Base-by-base conservation (phyloP, 108 stramenopile genomes). In the Cyclotella distinguenda region DNA sequence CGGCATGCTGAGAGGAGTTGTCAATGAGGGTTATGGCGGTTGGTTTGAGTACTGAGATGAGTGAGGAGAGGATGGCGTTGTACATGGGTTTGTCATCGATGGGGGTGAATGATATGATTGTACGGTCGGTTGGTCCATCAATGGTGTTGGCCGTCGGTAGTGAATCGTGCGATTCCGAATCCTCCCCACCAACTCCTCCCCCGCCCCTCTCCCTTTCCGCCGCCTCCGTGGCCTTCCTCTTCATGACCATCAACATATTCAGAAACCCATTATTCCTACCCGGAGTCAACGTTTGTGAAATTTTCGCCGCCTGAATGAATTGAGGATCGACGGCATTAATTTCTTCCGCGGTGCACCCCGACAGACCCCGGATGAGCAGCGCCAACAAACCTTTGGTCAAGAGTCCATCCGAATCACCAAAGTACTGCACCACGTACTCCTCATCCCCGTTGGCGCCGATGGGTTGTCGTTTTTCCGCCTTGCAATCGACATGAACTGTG, bases 221-320 rank as follows among this genome's bases (percentile, higher is more conserved):
- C 4, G 65, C 80, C 46, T 73, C 68, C 11, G 38, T 4, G 0
- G 93, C 93, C 76, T 93, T 88, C 35, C 62, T 64, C 78, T 98
- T 97, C 89, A 98, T 96, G 15, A 82, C 78, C 2, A 56, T 59
- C 28, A 98, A 61, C 98, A 98, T 98, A 77, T 98, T 98, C 26
- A 98, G 78, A 68, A 98, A 98, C 35, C 98, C 98, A 81, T 98
- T 98, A 78, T 98, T 98, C 43, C 98, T 77, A 15, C 97, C 95
- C 21, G 86, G 94, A 28, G 98, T 98, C 47, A 98, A 72, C 28
- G 84, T 85, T 48, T 92, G 85, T 22, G 87, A 86, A 53, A 98
- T 91, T 23, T 89, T 86, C 16, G 95, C 93, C 11, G 64, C 69
- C 47, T 89, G 68, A 59, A 98, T 91, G 62, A 98, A 98, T 65